Conservation (phyloP, 2,329 filamentous ascomycete species). For the Ophiostoma tasmaniense region DNA sequence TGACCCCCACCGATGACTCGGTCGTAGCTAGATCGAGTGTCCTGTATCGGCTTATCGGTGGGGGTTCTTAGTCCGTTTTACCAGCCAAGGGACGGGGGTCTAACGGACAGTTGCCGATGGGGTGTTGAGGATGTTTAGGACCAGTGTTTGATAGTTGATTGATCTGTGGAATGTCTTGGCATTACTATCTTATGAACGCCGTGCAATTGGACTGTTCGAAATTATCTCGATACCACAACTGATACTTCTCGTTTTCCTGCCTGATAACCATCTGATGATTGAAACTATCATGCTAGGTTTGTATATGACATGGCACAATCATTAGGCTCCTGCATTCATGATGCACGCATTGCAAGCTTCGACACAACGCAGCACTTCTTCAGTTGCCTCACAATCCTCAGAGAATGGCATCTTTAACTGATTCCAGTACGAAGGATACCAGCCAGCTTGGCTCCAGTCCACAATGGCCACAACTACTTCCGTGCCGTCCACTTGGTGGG, state of each 20-base stretch:
- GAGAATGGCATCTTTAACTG: constrained; percentile 23
- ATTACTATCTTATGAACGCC: neutral
- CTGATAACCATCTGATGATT: too few species aligned
- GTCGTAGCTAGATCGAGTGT: neutral
- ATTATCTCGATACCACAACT: too few species aligned
- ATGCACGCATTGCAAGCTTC: neutral
- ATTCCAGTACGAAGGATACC: constrained; percentile 31
- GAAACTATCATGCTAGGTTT: too few species aligned
- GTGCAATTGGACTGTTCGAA: neutral
- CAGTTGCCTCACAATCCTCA: neutral
- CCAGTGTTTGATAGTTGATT: neutral
- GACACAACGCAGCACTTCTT: neutral
- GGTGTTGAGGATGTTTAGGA: too few species aligned
- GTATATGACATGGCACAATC: neutral
- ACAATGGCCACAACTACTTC: constrained; percentile 24
- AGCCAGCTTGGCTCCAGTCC: constrained; percentile 31
- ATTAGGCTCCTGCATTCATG: neutral
- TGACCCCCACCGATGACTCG: neutral
- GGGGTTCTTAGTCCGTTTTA: neutral
- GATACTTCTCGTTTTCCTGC: too few species aligned
- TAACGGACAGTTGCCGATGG: neutral
- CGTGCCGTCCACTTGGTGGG: neutral
- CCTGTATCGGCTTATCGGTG: constrained; percentile 5
- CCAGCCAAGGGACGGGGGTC: neutral
- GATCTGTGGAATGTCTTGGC: neutral